A percentile compares a stretch with the other conserved stretches of the same genome.
Conservation (phyloP, 2,329 filamentous ascomycete genomes). For the Diaporthe helianthi region DNA sequence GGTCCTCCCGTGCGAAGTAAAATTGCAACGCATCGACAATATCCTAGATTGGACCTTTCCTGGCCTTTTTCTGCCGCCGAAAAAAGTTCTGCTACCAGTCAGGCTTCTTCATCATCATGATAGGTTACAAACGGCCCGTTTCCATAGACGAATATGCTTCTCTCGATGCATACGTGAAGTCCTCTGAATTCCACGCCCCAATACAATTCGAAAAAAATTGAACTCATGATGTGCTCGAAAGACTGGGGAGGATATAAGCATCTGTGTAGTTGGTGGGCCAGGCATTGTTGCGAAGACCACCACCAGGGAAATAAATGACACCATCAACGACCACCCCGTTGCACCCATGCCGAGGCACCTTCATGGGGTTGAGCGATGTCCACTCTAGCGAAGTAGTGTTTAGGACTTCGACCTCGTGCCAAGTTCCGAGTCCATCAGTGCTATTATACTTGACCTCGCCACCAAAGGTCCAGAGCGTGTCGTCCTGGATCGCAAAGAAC, state of each 20-base stretch:
- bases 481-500: constrained; percentile 41
- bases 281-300: constrained; percentile 21
- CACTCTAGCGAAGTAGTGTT: constrained; percentile 33
- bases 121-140: no score
- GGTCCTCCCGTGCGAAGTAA: no score
- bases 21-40: no score
- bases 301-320: constrained; percentile 20
- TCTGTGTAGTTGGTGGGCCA: constrained; percentile 26
- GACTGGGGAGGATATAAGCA: constrained; percentile 2
- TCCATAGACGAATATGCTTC: no score
- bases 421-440: constrained; percentile 29
- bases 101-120: neutral
- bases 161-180: neutral
- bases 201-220: no score
- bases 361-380: constrained; percentile 33
- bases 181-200: neutral
- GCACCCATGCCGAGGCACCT: constrained; percentile 36
- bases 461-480: constrained; percentile 45
- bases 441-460: constrained; percentile 45
- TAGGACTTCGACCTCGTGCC: constrained; percentile 35
- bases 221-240: neutral
- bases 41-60: no score
- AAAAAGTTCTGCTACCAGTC: no score
- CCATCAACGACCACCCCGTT: constrained; percentile 27
- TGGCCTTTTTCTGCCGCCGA: neutral